phyloP scores from a whole-genome alignment of 129 eudicot species.

The Ambrosia trifida region DNA sequence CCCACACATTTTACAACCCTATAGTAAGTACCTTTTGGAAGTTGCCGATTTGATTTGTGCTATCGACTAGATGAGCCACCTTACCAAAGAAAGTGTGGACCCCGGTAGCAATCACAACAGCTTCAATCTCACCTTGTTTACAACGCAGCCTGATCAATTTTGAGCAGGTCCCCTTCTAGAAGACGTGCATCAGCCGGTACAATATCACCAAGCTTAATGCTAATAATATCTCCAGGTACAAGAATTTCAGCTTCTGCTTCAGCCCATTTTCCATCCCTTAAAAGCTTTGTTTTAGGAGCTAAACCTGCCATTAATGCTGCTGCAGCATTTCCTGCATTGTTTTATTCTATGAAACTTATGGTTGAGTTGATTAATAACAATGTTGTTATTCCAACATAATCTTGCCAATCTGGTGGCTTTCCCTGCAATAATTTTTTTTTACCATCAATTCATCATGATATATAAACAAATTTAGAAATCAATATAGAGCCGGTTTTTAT shows the following conservation, averaged over 20 bases:
- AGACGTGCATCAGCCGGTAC: conserved; percentile 89
- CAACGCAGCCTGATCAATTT: conserved; percentile 91
- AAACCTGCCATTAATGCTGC: conserved; percentile 91
- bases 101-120: conserved; percentile 88
- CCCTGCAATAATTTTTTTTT: conserved; percentile 52
- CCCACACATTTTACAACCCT: background rate
- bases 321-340: conserved; percentile 94
- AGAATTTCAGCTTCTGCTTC: conserved; percentile 71
- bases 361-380: conserved; percentile 81
- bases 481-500: no score
- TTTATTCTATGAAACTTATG: conserved; percentile 82
- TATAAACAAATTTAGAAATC: no score
- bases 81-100: conserved; percentile 87
- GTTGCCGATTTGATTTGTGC: conserved; percentile 85
- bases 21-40: conserved; percentile 61
- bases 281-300: conserved; percentile 80
- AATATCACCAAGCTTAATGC: conserved; percentile 86
- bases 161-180: conserved; percentile 76
- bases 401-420: conserved; percentile 94
- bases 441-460: background rate
- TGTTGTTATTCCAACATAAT: conserved; percentile 69
- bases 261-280: conserved; percentile 77
- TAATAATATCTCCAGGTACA: conserved; percentile 77
- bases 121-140: conserved; percentile 96
- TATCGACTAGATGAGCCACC: conserved; percentile 94